Evolutionary conservation across 139 green algal genomes (phyloP).

Genomic region (Chlorella sp.): DNA sequence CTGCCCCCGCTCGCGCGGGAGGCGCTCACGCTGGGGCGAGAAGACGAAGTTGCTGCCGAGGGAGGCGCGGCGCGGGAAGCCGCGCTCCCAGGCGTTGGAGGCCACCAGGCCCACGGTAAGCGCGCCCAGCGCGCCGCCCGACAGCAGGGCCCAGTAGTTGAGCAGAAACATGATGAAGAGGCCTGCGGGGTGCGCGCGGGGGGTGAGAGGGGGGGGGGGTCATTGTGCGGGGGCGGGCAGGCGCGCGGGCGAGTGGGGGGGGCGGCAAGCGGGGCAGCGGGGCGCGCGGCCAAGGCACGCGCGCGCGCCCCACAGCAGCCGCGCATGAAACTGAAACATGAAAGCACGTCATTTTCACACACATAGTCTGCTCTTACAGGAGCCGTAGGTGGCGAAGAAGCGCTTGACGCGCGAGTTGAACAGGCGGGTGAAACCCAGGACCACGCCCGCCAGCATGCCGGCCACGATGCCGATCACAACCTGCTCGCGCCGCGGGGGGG

Average conservation of each 20-base stretch:
- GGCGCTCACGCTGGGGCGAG: slow-evolving; percentile 41
- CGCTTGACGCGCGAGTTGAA: slow-evolving; percentile 65
- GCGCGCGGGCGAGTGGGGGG: no score
- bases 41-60: slow-evolving; percentile 34
- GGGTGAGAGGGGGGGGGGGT: not conserved
- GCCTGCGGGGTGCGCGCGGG: slow-evolving; percentile 18
- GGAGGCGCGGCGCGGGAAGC: slow-evolving; percentile 40
- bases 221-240: no score
- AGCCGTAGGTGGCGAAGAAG: slow-evolving; percentile 49
- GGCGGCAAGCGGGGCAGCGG: no score
- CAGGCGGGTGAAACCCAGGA: slow-evolving; percentile 56
- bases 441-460: slow-evolving; percentile 49
- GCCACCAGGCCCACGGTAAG: slow-evolving; percentile 64
- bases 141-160: slow-evolving; percentile 65
- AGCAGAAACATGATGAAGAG: slow-evolving; percentile 77
- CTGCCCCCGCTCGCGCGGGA: no score
- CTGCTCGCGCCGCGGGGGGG: not conserved
- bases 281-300: not conserved
- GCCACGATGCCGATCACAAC: slow-evolving; percentile 66
- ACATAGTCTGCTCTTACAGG: not conserved
- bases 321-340: not conserved
- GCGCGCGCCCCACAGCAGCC: no score
- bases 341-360: not conserved
- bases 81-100: slow-evolving; percentile 60
- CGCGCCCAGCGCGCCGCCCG: slow-evolving; percentile 69